A percentile compares a stretch with the other conserved stretches of the same genome.
phyloP scores from a whole-genome alignment of 768 basidiomycete species.

The Daedaleopsis sinensis region DNA sequence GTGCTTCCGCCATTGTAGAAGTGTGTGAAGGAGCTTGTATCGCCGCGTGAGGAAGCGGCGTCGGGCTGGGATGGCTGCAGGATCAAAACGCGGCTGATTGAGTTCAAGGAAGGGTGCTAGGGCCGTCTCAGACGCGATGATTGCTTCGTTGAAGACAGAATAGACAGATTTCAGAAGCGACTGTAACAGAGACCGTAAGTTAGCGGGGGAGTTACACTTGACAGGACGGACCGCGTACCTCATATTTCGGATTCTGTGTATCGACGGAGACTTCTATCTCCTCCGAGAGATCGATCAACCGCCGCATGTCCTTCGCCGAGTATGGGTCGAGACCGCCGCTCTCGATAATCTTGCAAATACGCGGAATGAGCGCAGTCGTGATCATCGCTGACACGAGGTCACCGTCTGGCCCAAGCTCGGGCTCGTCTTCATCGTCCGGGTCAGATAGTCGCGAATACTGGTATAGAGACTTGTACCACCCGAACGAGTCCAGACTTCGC shows the following conservation, averaged over 20 bases:
- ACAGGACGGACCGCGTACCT: conserved; percentile 52
- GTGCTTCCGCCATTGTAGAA: conserved; percentile 78
- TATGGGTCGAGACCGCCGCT: conserved; percentile 85
- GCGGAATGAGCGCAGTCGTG: conserved; percentile 78
- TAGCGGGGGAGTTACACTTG: neutral
- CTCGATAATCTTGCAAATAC: conserved; percentile 72
- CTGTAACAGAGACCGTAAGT: conserved; percentile 35
- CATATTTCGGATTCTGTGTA: conserved; percentile 59
- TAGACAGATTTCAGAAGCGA: conserved; percentile 58
- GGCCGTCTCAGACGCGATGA: conserved; percentile 51
- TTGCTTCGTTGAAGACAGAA: conserved; percentile 54
- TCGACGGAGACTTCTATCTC: conserved; percentile 80
- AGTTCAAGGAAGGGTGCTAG: conserved; percentile 52
- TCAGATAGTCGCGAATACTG: conserved; percentile 65
- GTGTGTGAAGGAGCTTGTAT: conserved; percentile 72
- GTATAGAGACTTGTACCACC: conserved; percentile 81
- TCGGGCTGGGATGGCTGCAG: conserved; percentile 72
- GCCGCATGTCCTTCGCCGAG: conserved; percentile 62
- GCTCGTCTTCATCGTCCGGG: conserved; percentile 43
- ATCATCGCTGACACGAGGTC: conserved; percentile 89
- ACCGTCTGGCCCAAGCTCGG: conserved; percentile 77
- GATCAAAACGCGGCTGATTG: conserved; percentile 63
- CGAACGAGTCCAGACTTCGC: conserved; percentile 72
- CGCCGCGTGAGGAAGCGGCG: conserved; percentile 66
- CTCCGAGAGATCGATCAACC: conserved; percentile 75